phyloP scores from a whole-genome alignment of 306 rosid genomes.

The Mucuna pruriens region DNA sequence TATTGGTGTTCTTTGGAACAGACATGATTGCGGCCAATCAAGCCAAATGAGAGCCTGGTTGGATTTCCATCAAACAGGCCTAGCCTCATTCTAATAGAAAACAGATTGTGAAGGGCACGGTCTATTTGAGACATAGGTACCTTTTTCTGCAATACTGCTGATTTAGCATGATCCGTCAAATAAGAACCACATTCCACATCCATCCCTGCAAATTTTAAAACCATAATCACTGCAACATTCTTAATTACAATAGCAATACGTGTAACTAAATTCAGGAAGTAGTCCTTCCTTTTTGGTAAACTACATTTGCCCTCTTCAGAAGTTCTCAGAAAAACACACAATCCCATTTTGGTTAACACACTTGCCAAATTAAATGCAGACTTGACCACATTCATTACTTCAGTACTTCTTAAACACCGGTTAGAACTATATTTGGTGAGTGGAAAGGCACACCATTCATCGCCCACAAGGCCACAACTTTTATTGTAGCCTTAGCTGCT shows the following conservation, averaged over 20 bases:
- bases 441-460: neutral
- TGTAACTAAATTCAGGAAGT: neutral
- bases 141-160: constrained; percentile 66
- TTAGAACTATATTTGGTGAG: neutral
- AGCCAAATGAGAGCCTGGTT: constrained; percentile 53
- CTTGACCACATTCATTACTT: neutral
- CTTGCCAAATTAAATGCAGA: neutral
- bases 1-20: constrained; percentile 72
- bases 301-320: neutral
- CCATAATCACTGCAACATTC: neutral
- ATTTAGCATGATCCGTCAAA: constrained; percentile 60
- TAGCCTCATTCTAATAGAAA: constrained; percentile 75
- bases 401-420: neutral
- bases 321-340: neutral
- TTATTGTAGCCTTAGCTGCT: neutral
- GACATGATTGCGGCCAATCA: constrained; percentile 66
- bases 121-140: constrained; percentile 55
- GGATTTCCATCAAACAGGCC: constrained; percentile 88
- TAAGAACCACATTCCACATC: constrained; percentile 82
- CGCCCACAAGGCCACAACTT: neutral
- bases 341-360: neutral
- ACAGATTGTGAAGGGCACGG: constrained; percentile 85
- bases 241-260: neutral
- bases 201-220: constrained; percentile 64
- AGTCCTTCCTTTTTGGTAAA: neutral